Base-by-base conservation (phyloP, 257 asterid genomes). In the Rhazya stricta region DNA sequence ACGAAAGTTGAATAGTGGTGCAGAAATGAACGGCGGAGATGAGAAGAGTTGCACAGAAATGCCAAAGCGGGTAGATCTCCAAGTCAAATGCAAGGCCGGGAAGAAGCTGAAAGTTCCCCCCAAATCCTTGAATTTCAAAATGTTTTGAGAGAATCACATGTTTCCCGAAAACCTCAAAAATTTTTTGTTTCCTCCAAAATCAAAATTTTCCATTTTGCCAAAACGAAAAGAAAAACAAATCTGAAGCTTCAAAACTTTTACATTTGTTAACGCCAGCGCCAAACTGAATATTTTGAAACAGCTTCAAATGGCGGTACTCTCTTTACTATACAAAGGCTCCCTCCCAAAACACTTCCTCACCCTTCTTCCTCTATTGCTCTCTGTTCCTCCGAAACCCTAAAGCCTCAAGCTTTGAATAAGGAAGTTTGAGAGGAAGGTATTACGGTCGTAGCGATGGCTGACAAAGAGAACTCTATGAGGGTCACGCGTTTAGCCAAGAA, bases 401-500 rank as follows among this genome's bases (percentile, higher is more conserved):
- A 61, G 34, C 23, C 42, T 72, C 67, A 10, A 58, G 43, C 15
- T 19, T n/a, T n/a, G 63, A 37, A 27, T 2, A 19, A 18, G 37
- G 42, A 23, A 21, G 34, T 43, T 62, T 62, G 36, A 9, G 74
- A n/a, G 30, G 62, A 71, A 32, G 45, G 32, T 48, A 57, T 42
- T 5, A 36, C 25, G 25, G 12, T 36, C 69, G 72, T 54, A 56
- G 18, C 76, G 78, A 94, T 92, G 97, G 91, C 87, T 60, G 91
- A 87, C 83, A 88, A 81, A 75, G 97, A 86, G 66, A 87, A 79
- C 79, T 80, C 85, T 79, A 30, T 23, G 71, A 88, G 97, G 81
- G 86, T 86, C 71, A 91, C 97, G 9, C 93, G 99, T 48, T 72
- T 88, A 85, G 93, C 96, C 58, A 95, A 83, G 89, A 94, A 84